phyloP scores from a whole-genome alignment of 1,284 basidiomycete species.

The Leccinum subspadiceum region DNA sequence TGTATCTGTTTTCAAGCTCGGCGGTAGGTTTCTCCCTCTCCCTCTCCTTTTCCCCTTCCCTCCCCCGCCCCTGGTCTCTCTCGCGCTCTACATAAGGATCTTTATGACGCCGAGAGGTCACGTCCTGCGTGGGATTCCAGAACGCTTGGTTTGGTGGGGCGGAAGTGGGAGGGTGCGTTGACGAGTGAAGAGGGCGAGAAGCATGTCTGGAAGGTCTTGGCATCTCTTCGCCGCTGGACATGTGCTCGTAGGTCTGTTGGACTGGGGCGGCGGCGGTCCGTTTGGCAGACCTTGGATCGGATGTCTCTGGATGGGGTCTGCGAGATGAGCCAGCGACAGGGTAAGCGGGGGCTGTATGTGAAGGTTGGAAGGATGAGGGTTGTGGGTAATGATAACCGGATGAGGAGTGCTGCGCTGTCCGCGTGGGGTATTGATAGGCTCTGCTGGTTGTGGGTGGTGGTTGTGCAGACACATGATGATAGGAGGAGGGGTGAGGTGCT shows the following conservation, averaged over 20 bases:
- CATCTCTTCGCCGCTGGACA: conserved; percentile 24
- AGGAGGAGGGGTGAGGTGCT: conserved; percentile 18
- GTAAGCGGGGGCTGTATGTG: conserved; percentile 17
- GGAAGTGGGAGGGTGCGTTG: conserved; percentile 25
- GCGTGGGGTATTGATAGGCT: conserved; percentile 31
- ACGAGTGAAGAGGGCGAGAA: conserved; percentile 22
- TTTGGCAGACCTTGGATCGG: conserved; percentile 24
- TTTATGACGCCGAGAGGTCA: conserved; percentile 21
- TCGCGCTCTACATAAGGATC: conserved; percentile 26
- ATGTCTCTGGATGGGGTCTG: conserved; percentile 27
- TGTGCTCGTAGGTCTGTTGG: conserved; percentile 24
- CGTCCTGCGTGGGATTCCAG: conserved; percentile 28
- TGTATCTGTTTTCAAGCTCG: conserved; percentile 30
- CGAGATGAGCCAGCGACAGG: conserved; percentile 29
- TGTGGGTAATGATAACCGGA: conserved; percentile 29
- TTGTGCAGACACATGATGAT: conserved; percentile 24
- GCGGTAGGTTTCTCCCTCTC: conserved; percentile 13
- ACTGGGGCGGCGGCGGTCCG: conserved; percentile 15
- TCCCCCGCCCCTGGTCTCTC: conserved; percentile 20
- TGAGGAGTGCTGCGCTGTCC: conserved; percentile 29
- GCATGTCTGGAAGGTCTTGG: conserved; percentile 24
- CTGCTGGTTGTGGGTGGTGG: conserved; percentile 26
- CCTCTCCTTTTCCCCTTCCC: conserved; percentile 9
- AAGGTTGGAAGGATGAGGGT: conserved; percentile 25
- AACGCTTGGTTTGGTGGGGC: conserved; percentile 19